Conservation (phyloP, 192 early-diverging fungal genomes). For the Coemansia sp. region DNA sequence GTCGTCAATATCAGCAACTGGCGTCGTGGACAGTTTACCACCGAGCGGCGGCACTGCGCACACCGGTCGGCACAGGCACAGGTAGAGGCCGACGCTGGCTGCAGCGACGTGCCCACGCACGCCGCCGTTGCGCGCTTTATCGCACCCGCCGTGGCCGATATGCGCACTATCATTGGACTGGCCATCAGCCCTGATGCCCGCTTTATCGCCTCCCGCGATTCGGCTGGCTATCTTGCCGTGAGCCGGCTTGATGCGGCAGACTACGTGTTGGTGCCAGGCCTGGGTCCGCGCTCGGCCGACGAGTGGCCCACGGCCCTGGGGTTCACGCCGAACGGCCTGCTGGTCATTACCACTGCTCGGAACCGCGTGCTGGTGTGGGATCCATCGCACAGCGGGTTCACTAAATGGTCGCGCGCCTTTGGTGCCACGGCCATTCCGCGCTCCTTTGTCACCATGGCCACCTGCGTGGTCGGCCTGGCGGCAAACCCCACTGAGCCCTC, state of each 20-base stretch:
- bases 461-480: conserved; percentile 68
- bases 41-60: conserved; percentile 60
- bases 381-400: conserved; percentile 56
- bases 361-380: conserved; percentile 73
- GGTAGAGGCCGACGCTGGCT: conserved; percentile 38
- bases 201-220: conserved; percentile 78
- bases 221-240: conserved; percentile 64
- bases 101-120: conserved; percentile 44
- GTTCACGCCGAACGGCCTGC: conserved; percentile 16
- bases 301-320: conserved; percentile 25
- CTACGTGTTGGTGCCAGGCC: conserved; percentile 18
- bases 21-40: conserved; percentile 51
- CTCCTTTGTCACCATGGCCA: conserved; percentile 56
- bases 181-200: conserved; percentile 72
- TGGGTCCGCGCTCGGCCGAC: conserved; percentile 6
- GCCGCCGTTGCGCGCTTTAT: conserved; percentile 26
- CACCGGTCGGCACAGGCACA: conserved; percentile 53
- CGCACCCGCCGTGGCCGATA: conserved; percentile 16
- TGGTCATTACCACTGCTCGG: conserved; percentile 55
- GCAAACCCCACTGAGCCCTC: conserved; percentile 59
- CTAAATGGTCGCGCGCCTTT: conserved; percentile 77
- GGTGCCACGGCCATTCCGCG: conserved; percentile 58
- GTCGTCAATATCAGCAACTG: conserved; percentile 70
- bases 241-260: conserved; percentile 65
- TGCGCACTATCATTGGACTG: conserved; percentile 61